These are phyloP conservation scores for Solanum tarapatanum DNA, from an alignment of 257 asterid genomes.

Conservation along the genomic window DNA sequence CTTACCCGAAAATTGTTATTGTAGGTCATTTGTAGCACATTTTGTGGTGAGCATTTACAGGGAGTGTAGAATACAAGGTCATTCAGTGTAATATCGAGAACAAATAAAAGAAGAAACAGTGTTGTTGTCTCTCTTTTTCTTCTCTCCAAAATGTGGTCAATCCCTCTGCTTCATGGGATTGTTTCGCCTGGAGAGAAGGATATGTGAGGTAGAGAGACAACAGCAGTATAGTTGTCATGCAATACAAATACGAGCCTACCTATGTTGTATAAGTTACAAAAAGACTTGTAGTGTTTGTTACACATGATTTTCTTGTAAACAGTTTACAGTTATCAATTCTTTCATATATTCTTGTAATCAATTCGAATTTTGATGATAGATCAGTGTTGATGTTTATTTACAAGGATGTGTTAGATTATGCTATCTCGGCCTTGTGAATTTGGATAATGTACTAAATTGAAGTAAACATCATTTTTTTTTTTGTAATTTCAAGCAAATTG, in stretches of 20 bases:
- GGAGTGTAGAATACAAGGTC: not conserved
- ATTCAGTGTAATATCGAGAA: not conserved
- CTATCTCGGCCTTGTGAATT: no score
- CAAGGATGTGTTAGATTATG: not conserved
- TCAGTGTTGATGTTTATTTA: not conserved
- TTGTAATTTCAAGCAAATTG: not conserved
- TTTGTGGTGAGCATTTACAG: not conserved
- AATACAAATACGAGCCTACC: not conserved
- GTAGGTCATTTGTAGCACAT: not conserved
- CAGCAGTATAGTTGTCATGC: not conserved
- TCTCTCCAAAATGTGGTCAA: not conserved
- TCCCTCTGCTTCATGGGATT: not conserved
- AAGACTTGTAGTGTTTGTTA: not conserved
- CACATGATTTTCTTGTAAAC: not conserved
- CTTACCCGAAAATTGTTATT: not conserved
- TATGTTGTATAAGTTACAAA: not conserved
- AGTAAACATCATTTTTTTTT: not conserved
- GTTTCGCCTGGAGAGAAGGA: not conserved
- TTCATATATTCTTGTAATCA: slow-evolving; percentile 2
- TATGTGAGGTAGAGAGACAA: not conserved
- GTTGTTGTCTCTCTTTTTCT: not conserved
- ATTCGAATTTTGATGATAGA: not conserved
- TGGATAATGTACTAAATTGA: not conserved
- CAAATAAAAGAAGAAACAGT: not conserved
- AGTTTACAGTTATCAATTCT: not conserved